A percentile compares a stretch with the other conserved stretches of the same genome.
Conservation (phyloP, 805 yeast species). For the Starmerella apicola region DNA sequence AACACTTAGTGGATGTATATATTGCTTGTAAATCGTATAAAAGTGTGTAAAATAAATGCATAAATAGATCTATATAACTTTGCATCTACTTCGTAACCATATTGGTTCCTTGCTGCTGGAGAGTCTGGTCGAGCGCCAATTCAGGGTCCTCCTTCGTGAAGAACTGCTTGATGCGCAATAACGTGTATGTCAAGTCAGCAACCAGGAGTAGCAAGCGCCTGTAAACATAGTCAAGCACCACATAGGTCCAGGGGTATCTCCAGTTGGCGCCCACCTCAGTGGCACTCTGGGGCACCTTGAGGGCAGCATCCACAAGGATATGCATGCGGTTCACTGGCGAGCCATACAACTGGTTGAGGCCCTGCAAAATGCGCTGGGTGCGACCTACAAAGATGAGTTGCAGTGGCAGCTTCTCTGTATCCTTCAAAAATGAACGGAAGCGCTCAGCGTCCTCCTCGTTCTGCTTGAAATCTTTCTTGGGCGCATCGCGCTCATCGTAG, state of each 20-base stretch:
- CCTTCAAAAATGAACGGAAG: conserved; percentile 45
- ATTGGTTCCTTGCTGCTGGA: conserved; percentile 10
- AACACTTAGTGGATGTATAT: too few relatives aligned
- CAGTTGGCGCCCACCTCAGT: conserved; percentile 1
- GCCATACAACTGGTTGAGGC: conserved; percentile 49
- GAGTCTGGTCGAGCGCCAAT: conserved; percentile 11
- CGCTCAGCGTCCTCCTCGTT: conserved; percentile 35
- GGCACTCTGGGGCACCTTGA: conserved; percentile 11
- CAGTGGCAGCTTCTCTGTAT: conserved; percentile 54
- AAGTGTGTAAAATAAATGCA: too few relatives aligned
- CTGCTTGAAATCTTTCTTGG: conserved; percentile 26
- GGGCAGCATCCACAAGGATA: conserved; percentile 47
- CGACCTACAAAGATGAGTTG: conserved; percentile 54
- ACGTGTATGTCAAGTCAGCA: conserved; percentile 9
- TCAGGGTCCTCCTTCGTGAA: conserved; percentile 17
- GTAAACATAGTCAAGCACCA: conserved; percentile 10
- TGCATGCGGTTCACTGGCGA: conserved; percentile 67
- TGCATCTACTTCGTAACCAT: too few relatives aligned
- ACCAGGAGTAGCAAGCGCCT: conserved; percentile 11
- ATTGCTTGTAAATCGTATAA: too few relatives aligned
- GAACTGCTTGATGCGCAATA: conserved; percentile 12
- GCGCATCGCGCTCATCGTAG: conserved; percentile 22
- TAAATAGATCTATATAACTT: too few relatives aligned
- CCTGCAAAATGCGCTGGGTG: conserved; percentile 64
- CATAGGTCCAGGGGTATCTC: conserved; percentile 1